Conservation (phyloP, 1,284 basidiomycete genomes). For the Naganishia albida region DNA sequence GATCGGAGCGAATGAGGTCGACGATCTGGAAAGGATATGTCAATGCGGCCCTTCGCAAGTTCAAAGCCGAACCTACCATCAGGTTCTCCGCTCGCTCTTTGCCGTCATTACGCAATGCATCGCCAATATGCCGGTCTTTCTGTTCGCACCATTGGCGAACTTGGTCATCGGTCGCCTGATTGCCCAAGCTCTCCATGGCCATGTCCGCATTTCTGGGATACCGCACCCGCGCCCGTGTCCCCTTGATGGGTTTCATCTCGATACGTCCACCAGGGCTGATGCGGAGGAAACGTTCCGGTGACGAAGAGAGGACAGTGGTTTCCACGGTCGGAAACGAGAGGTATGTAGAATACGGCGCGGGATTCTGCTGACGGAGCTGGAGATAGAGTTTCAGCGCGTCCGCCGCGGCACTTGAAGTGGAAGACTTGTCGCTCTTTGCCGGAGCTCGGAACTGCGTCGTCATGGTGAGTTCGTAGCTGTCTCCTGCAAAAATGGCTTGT, state of each 20-base stretch:
- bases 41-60: background rate
- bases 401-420: constrained; percentile 20
- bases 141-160: constrained; percentile 35
- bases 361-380: constrained; percentile 72
- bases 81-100: constrained; percentile 97
- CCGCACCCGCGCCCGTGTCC: constrained; percentile 60
- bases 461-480: constrained; percentile 95
- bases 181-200: constrained; percentile 41
- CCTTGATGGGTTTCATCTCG: constrained; percentile 95
- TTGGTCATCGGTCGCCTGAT: constrained; percentile 37
- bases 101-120: constrained; percentile 66
- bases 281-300: constrained; percentile 92
- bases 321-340: constrained; percentile 68
- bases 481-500: constrained; percentile 75
- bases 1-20: constrained; percentile 90
- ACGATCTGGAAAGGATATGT: constrained; percentile 64
- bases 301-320: constrained; percentile 70
- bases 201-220: constrained; percentile 42
- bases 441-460: constrained; percentile 67
- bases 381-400: constrained; percentile 52
- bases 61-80: constrained; percentile 63
- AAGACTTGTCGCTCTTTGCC: background rate
- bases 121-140: constrained; percentile 51
- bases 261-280: constrained; percentile 67
- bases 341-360: constrained; percentile 88